Conservation (phyloP, 139 green algal genomes). For the Ettlia oleoabundans region DNA sequence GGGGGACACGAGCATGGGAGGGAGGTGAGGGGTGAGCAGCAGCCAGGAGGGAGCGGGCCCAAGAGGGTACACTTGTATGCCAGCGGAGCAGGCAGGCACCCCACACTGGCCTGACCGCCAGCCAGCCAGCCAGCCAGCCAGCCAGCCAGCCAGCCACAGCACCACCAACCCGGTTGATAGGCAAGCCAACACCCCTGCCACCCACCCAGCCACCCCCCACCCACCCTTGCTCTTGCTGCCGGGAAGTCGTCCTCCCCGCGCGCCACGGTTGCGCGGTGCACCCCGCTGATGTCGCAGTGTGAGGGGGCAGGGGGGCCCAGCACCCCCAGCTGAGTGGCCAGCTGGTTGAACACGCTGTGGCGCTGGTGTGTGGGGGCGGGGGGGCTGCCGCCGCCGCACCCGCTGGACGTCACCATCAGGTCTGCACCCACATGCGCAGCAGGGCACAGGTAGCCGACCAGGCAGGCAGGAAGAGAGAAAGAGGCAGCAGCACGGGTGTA, state of each 20-base stretch:
- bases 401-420: constrained; percentile 29
- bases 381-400: constrained; percentile 3
- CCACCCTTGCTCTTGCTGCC: constrained; percentile 34
- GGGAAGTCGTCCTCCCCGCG: constrained; percentile 79
- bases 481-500: neutral
- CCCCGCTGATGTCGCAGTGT: constrained; percentile 17
- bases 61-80: too few species aligned
- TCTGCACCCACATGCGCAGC: neutral
- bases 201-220: neutral
- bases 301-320: constrained; percentile 3
- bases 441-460: neutral
- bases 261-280: constrained; percentile 65
- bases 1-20: too few species aligned
- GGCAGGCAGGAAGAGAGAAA: neutral
- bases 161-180: neutral
- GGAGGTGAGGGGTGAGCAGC: constrained; percentile 22
- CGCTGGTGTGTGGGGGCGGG: neutral
- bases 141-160: neutral
- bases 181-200: too few species aligned
- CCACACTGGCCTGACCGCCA: neutral
- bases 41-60: too few species aligned
- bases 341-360: constrained; percentile 40
- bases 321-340: constrained; percentile 32
- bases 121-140: too few species aligned
- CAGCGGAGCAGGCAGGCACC: neutral